Evolutionary conservation across 805 yeast species (phyloP), one percentile per base, ranked within the genome.

Genomic region (Candida khao-thaluensis): DNA sequence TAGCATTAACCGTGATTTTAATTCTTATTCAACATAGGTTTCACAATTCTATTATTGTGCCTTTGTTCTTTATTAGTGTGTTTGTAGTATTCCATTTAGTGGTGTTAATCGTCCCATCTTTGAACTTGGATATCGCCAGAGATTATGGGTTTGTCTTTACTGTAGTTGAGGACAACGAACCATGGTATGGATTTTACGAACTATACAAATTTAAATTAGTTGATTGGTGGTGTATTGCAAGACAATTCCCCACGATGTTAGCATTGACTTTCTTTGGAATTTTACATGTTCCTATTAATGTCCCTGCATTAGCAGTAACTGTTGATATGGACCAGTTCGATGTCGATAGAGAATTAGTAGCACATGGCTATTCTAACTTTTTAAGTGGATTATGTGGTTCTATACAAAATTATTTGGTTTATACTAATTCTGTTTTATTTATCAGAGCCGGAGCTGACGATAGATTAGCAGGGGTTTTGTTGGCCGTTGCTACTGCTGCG

Each of bases 191-290:
- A 14, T 89, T 90, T 56, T 93, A 91, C 62, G 62, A 68, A 26
- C 66, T 83, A 16, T 93, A 86, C 65, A 73, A 85, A 47, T 80
- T 88, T 52, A 59, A 63, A 3, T 59, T 73, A 20, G 93, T 88
- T n/a, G 79, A 86, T 58, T 87, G 95, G 93, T 54, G 64, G 45
- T 71, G 81, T 20, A 70, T 93, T 17, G 34, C 79, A 2, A 65
- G 72, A 38, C 87, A 89, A 53, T 44, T 89, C 14, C 99, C 99
- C 5, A 84, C 95, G 2, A 93, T 93, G 96, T 64, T 91, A 40
- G 99, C 99, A 0, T 69, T 93, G 47, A 90, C 98, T 0, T 93
- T 93, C 57, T 93, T 93, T 54, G 99, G 99, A 9, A 84, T 93
- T 27, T 66, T 93, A 40, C 99, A 93, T 53, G 99, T 93, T 8